phyloP scores from a whole-genome alignment of 75 land plant species.

The Larix kaempferi region DNA sequence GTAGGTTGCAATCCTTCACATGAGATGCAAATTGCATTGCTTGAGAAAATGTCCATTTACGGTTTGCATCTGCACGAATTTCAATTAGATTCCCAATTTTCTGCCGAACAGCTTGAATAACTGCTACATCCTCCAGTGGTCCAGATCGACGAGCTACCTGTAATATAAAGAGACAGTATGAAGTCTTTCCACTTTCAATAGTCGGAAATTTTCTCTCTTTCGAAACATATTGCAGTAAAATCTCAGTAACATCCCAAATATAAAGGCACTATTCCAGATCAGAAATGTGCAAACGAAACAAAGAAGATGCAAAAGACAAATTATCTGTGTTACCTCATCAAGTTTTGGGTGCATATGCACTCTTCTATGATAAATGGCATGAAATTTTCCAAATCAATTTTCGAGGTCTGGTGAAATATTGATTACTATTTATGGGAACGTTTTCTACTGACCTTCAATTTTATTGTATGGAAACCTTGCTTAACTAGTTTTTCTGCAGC shows the following conservation, averaged over 20 bases:
- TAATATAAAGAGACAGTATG: neutral
- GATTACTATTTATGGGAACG: too few relatives aligned
- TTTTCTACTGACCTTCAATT: slow-evolving; percentile 62
- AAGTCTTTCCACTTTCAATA: neutral
- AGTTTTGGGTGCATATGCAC: neutral
- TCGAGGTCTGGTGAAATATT: too few relatives aligned
- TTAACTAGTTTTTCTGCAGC: slow-evolving; percentile 60
- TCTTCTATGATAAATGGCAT: too few relatives aligned
- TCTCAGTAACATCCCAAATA: neutral
- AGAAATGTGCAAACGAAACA: neutral
- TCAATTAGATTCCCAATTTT: slow-evolving; percentile 59
- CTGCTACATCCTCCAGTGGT: slow-evolving; percentile 82
- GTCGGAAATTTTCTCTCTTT: neutral
- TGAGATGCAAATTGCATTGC: slow-evolving; percentile 68
- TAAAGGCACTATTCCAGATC: neutral
- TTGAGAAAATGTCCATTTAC: slow-evolving; percentile 73
- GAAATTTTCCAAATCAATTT: too few relatives aligned
- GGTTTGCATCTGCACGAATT: slow-evolving; percentile 93
- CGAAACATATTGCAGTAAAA: neutral
- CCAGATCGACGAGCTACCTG: slow-evolving; percentile 77
- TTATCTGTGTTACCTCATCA: neutral
- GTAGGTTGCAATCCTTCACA: slow-evolving; percentile 56
- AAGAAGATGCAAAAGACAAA: neutral
- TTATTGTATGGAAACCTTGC: slow-evolving; percentile 81
- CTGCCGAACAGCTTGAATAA: slow-evolving; percentile 67